Evolutionary conservation across 2,329 filamentous ascomycete genomes (phyloP), one percentile per base, ranked within the genome.

Genomic region (Colletotrichum echinochloae): DNA sequence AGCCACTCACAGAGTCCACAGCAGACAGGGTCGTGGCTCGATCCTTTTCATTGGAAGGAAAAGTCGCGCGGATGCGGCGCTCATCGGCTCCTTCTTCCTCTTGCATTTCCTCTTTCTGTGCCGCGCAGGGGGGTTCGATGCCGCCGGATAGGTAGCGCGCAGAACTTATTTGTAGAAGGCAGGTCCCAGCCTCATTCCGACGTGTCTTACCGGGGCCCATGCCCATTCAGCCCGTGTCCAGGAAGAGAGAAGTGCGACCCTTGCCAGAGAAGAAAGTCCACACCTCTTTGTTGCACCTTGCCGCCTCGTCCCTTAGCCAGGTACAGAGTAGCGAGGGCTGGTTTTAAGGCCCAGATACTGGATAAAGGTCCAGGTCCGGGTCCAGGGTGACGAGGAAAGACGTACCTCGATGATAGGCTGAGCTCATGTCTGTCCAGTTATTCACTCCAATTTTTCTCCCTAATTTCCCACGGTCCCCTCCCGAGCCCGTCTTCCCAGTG

Each of bases 371-470:
- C 30, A 67, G 55, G 54, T 37, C 52, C 16, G 44, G 66, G 66
- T 56, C 51, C 67, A 46, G 60, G 69, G 60, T 51, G 26, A 39
- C n/a, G 52, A 37, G 63, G 33, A 20, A 51, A 61, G 41, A 62
- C 35, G 64, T 62, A 54, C 64, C 46, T 35, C 33, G 39, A 37
- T 49, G 59, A 71, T 63, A 67, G 68, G 68, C 67, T 67, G 67
- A 62, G 64, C 67, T 64, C 68, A 71, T 69, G 57, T 70, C 63
- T 39, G 35, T 37, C n/a, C 33, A 28, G 30, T 33, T 61, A 30
- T 23, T 35, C 30, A 59, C 68, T 71, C 48, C 69, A 57, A 52
- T 56, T 65, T 70, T 71, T 71, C 69, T 39, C 69, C 55, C 57
- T 60, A 46, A 70, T 70, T 70, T 61, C 60, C 60, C 55, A 54